Evolutionary conservation across 768 basidiomycete species (phyloP).

Genomic region (Mycena leptocephala): DNA sequence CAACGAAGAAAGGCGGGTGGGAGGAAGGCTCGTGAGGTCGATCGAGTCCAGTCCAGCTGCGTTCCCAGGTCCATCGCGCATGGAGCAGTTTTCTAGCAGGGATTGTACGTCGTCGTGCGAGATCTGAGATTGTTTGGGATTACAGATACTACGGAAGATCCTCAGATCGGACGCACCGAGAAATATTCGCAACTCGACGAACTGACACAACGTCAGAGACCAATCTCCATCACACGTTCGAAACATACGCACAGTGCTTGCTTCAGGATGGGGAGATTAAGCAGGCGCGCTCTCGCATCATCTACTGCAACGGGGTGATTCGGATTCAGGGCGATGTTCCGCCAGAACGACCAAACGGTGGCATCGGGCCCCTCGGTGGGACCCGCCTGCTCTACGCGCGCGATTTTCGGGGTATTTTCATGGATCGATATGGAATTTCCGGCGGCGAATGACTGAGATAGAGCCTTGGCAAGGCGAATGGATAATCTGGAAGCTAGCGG

Average conservation of each 20-base stretch:
- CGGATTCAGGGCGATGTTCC: not conserved
- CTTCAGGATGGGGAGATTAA: not conserved
- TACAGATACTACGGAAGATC: too few species aligned
- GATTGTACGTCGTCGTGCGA: constrained; percentile 2
- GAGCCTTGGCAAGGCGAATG: not conserved
- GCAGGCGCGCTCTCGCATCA: not conserved
- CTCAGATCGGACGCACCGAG: not conserved
- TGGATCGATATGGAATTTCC: not conserved
- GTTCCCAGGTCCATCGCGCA: not conserved
- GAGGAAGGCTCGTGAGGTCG: not conserved
- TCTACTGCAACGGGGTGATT: not conserved
- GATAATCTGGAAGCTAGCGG: not conserved
- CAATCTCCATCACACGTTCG: too few species aligned
- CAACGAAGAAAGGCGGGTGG: not conserved
- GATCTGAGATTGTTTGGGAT: not conserved
- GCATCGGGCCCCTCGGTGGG: not conserved
- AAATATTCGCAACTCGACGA: not conserved
- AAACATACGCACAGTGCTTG: not conserved
- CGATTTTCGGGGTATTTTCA: not conserved
- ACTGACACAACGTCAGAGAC: not conserved
- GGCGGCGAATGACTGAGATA: not conserved
- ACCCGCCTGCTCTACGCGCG: not conserved
- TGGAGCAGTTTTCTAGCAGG: not conserved
- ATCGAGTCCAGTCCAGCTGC: not conserved
- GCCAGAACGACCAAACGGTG: not conserved